Percentiles rank a stretch among this genome's conserved stretches.
These are phyloP conservation scores for Voacanga thouarsii DNA, from an alignment of 257 asterid genomes.

Conservation along the genomic window DNA sequence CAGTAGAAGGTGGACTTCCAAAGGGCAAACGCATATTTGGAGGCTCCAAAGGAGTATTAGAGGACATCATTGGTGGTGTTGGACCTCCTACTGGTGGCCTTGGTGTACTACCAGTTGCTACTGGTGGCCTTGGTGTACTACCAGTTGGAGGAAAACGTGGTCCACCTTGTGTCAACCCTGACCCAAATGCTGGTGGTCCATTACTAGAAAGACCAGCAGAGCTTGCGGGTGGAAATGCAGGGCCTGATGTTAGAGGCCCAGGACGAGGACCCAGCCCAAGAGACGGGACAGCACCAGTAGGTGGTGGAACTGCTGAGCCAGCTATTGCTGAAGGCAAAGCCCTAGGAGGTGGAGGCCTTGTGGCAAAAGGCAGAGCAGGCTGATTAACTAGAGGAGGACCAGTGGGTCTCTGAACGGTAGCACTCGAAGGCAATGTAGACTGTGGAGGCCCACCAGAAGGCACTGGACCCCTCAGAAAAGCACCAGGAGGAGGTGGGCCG, in stretches of 20 bases:
- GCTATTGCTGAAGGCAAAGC: conserved; percentile 50
- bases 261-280: conserved; percentile 57
- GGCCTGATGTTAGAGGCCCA: conserved; percentile 47
- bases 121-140: conserved; percentile 44
- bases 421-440: conserved; percentile 47
- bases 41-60: conserved; percentile 52
- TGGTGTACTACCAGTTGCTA: no score
- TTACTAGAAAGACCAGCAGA: conserved; percentile 49
- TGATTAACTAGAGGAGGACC: conserved; percentile 66
- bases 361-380: conserved; percentile 57
- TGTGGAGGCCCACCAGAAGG: conserved; percentile 64
- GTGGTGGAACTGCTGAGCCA: conserved; percentile 44
- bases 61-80: conserved; percentile 39
- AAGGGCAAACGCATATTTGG: conserved; percentile 63
- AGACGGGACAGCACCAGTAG: conserved; percentile 32
- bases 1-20: conserved; percentile 72
- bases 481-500: conserved; percentile 78
- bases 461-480: conserved; percentile 51
- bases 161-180: conserved; percentile 50
- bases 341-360: conserved; percentile 83
- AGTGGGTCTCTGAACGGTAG: conserved; percentile 47
- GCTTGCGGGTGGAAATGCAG: conserved; percentile 42
- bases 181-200: conserved; percentile 62
- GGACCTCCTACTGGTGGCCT: conserved; percentile 67
- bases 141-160: conserved; percentile 66